Percentiles rank a stretch among this genome's conserved stretches.
These are phyloP conservation scores for Rhizophagus clarus DNA, from an alignment of 192 early-diverging fungal species.

Conservation along the genomic window DNA sequence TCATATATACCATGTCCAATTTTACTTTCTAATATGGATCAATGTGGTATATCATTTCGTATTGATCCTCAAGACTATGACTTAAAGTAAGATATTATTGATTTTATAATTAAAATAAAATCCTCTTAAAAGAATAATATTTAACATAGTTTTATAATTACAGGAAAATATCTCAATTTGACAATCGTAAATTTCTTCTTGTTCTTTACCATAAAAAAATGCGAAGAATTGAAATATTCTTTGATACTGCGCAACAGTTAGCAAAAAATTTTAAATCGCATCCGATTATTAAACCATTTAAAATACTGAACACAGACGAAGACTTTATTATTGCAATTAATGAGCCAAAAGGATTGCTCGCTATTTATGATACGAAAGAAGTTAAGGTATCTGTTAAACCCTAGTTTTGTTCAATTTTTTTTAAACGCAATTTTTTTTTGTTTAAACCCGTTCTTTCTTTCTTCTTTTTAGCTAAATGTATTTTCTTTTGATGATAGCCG, in stretches of 20 bases:
- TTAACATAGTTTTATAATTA: background rate
- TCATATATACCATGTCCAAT: background rate
- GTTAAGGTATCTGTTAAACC: background rate
- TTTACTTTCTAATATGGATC: background rate
- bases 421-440: no score
- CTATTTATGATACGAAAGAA: constrained; percentile 4
- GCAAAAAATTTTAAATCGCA: background rate
- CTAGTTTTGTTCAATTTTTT: no score
- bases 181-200: background rate
- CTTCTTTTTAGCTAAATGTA: constrained; percentile 2
- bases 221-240: background rate
- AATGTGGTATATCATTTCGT: background rate
- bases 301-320: background rate
- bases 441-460: background rate
- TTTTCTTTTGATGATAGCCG: constrained; percentile 18
- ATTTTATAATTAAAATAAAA: no score
- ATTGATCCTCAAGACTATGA: constrained; percentile 6
- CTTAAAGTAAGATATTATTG: background rate
- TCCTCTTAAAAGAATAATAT: background rate
- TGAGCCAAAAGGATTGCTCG: constrained; percentile 20
- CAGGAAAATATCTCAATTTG: background rate
- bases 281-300: background rate
- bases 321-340: constrained; percentile 8
- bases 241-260: background rate
- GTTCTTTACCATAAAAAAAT: background rate